Conservation (phyloP, 129 eudicot genomes). For the Tagetes erecta region DNA sequence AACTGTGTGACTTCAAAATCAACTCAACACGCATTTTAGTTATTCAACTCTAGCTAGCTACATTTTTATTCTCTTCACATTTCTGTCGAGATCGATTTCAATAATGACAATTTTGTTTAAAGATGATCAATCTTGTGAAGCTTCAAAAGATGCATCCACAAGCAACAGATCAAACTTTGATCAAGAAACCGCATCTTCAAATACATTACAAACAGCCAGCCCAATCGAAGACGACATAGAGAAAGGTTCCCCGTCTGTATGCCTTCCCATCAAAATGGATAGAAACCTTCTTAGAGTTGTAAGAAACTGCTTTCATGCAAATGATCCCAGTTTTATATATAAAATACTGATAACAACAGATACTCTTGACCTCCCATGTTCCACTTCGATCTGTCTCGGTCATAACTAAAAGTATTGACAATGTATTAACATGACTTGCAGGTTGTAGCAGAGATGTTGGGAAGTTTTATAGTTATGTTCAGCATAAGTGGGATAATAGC, state of each 20-base stretch:
- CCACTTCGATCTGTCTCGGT: not conserved
- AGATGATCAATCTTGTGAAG: constrained; percentile 35
- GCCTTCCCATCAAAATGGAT: constrained; percentile 41
- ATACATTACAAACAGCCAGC: constrained; percentile 20
- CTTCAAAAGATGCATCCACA: constrained; percentile 29
- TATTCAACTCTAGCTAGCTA: constrained; percentile 31
- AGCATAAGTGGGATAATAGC: constrained; percentile 75
- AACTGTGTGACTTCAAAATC: constrained; percentile 36
- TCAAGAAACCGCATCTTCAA: constrained; percentile 46
- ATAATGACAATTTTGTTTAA: constrained; percentile 43
- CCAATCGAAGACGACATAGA: constrained; percentile 17
- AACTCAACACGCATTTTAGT: constrained; percentile 29
- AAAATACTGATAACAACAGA: no score
- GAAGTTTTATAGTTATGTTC: constrained; percentile 79
- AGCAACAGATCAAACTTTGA: constrained; percentile 40
- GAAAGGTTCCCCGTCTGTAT: constrained; percentile 26
- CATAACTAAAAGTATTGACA: not conserved
- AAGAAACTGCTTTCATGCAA: not conserved
- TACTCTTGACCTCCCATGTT: no score
- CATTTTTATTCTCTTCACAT: constrained; percentile 32
- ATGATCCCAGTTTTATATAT: not conserved
- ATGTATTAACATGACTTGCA: constrained; percentile 28
- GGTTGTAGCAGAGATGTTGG: constrained; percentile 76
- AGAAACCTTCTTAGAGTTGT: constrained; percentile 43
- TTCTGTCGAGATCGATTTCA: constrained; percentile 29